These are phyloP conservation scores for Sugiyamaella valdiviana DNA, from an alignment of 805 yeast genomes.

Conservation along the genomic window DNA sequence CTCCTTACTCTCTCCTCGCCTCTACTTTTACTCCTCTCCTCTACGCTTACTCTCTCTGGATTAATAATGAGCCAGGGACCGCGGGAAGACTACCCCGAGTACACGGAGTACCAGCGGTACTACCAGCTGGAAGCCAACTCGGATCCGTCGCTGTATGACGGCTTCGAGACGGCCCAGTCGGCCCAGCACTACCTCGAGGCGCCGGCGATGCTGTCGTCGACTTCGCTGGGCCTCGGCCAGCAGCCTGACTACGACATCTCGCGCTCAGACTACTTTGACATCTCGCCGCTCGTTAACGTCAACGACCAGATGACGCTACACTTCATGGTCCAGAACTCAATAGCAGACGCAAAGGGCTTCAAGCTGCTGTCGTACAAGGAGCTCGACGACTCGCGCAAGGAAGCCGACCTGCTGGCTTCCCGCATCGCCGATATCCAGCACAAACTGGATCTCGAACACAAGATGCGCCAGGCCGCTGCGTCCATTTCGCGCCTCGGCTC, in stretches of 20 bases:
- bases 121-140: background rate
- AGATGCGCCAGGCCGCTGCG: slow-evolving; percentile 25
- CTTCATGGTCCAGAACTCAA: slow-evolving; percentile 25
- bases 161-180: slow-evolving; percentile 14
- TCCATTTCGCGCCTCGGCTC: slow-evolving; percentile 20
- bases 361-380: slow-evolving; percentile 23
- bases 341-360: slow-evolving; percentile 24
- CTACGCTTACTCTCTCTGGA: too few species aligned
- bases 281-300: slow-evolving; percentile 23
- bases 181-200: slow-evolving; percentile 22
- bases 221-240: background rate
- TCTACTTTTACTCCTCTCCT: too few species aligned
- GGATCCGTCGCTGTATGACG: slow-evolving; percentile 11
- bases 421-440: slow-evolving; percentile 18
- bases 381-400: slow-evolving; percentile 21
- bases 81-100: slow-evolving; percentile 8
- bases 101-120: slow-evolving; percentile 7
- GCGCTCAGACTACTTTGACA: slow-evolving; percentile 16
- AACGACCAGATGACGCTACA: slow-evolving; percentile 23
- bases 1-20: too few species aligned
- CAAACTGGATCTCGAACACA: slow-evolving; percentile 21
- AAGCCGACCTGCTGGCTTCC: slow-evolving; percentile 13
- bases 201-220: slow-evolving; percentile 10
- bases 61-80: too few species aligned
- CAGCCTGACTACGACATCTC: slow-evolving; percentile 10